Conservation (phyloP, 1,139 yeast genomes). For the Taphrina betulina region DNA sequence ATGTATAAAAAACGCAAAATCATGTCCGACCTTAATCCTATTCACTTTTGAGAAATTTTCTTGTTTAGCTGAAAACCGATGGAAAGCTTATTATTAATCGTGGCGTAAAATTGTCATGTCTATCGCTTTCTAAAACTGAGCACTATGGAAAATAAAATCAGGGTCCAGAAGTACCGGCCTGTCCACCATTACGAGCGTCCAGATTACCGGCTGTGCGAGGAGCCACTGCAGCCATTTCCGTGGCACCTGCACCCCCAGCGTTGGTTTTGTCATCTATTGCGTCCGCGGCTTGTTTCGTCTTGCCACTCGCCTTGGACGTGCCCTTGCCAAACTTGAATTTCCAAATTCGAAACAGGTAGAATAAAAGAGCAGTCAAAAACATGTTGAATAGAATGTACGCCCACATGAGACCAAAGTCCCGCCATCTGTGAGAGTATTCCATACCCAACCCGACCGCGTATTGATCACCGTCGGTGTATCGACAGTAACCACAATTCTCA, state of each 20-base stretch:
- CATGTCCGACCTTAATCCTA: too few relatives aligned
- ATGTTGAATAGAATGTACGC: slow-evolving; percentile 53
- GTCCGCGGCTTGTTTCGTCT: slow-evolving; percentile 8
- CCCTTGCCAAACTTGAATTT: slow-evolving; percentile 20
- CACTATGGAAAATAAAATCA: too few relatives aligned
- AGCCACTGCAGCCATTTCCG: slow-evolving; percentile 10
- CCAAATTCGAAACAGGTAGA: slow-evolving; percentile 42
- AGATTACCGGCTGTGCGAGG: slow-evolving; percentile 12
- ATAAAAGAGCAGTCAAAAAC: slow-evolving; percentile 48
- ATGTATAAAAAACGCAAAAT: too few relatives aligned
- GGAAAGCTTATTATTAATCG: too few relatives aligned
- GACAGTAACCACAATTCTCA: slow-evolving; percentile 58
- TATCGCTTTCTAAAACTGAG: too few relatives aligned
- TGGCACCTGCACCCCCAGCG: slow-evolving; percentile 8
- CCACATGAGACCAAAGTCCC: slow-evolving; percentile 59
- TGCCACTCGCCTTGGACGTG: slow-evolving; percentile 8
- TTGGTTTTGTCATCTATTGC: slow-evolving; percentile 2
- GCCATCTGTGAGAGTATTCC: slow-evolving; percentile 55
- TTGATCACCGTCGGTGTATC: slow-evolving; percentile 55
- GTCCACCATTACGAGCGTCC: slow-evolving; percentile 1
- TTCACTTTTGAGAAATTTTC: too few relatives aligned
- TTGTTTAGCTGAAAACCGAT: too few relatives aligned
- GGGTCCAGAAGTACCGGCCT: slow-evolving; percentile 2
- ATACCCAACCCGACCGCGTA: slow-evolving; percentile 52
- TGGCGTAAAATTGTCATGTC: too few relatives aligned